These are phyloP conservation scores for Gamarada debralockiae DNA, from an alignment of 495 filamentous ascomycete species.

Conservation along the genomic window DNA sequence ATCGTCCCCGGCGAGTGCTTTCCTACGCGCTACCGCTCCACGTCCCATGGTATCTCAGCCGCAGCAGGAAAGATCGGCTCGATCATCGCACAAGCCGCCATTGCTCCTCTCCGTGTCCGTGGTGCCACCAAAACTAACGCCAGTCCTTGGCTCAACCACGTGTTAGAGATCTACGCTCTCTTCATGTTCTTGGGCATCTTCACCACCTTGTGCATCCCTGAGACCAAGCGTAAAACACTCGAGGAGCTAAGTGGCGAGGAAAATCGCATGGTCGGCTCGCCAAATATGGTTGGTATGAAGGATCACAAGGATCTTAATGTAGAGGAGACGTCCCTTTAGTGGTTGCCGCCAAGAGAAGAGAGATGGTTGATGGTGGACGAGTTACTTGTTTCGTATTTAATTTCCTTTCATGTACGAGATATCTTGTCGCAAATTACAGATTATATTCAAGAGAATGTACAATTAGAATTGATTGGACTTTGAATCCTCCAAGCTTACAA, in stretches of 20 bases:
- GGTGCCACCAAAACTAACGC: constrained; percentile 16
- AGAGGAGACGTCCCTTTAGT: too few species aligned
- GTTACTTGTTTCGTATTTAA: too few species aligned
- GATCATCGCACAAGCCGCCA: constrained; percentile 50
- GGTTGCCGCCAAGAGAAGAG: too few species aligned
- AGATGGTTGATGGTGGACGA: too few species aligned
- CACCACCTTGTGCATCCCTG: constrained; percentile 61
- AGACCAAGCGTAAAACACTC: constrained; percentile 58
- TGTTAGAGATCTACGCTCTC: constrained; percentile 72
- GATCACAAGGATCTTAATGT: too few species aligned
- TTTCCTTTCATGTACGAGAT: too few species aligned
- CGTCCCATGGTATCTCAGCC: constrained; percentile 79
- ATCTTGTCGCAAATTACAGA: too few species aligned
- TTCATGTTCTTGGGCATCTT: constrained; percentile 72
- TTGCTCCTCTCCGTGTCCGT: constrained; percentile 41
- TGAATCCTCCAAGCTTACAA: too few species aligned
- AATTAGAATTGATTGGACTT: too few species aligned
- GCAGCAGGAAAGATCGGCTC: constrained; percentile 79
- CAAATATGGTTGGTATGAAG: too few species aligned
- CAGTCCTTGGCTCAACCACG: constrained; percentile 69
- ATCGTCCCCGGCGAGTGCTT: constrained; percentile 85
- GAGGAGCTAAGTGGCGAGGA: constrained; percentile 1
- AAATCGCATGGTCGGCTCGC: too few species aligned
- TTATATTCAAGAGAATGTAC: too few species aligned
- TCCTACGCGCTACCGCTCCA: constrained; percentile 79